Evolutionary conservation across 306 rosid species (phyloP), one percentile per base, ranked within the genome.

Genomic region (Neltuma alba): DNA sequence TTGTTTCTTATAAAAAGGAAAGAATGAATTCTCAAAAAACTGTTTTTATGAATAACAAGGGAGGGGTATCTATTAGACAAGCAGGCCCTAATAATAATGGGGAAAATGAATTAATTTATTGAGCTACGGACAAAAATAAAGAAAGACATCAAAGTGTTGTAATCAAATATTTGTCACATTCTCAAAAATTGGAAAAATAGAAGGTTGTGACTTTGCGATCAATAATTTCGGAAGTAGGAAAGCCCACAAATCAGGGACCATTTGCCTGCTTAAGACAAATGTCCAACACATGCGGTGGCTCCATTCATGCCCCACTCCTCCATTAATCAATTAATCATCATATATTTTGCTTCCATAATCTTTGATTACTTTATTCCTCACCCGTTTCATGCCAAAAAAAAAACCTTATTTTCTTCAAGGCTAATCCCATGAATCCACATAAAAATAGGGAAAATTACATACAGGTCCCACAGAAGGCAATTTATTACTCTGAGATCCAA

Each of bases 81-180:
- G n/a, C 21, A 52, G 27, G 9, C 0, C 1, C 4, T 0, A 23
- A 30, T 2, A 20, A 21, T 9, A 9, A 11, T 25, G 37, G 65
- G 76, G 75, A 71, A 66, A 74, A 65, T 61, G 76, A 67, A 67
- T 67, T 41, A 50, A 67, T 8, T 47, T 58, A 68, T n/a, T 5
- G 10, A 18, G 21, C 45, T 70, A 27, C 18, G 70, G 76, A 75
- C 82, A 85, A 70, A 85, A 55, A n/a, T n/a, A n/a, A n/a, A n/a
- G n/a, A n/a, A n/a, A n/a, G n/a, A 70, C 55, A 41, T 75, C 76
- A 85, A 69, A 34, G 50, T 68, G 80, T 74, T 69, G 14, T 31
- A 47, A 77, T 77, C 47, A 76, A 38, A 74, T 15, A 21, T 60
- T 82, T 40, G 60, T 31, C 50, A 4, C 47, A 68, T 74, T 33